These are phyloP conservation scores for Aphanoascus verrucosus DNA, from an alignment of 2,329 filamentous ascomycete genomes.

Conservation along the genomic window DNA sequence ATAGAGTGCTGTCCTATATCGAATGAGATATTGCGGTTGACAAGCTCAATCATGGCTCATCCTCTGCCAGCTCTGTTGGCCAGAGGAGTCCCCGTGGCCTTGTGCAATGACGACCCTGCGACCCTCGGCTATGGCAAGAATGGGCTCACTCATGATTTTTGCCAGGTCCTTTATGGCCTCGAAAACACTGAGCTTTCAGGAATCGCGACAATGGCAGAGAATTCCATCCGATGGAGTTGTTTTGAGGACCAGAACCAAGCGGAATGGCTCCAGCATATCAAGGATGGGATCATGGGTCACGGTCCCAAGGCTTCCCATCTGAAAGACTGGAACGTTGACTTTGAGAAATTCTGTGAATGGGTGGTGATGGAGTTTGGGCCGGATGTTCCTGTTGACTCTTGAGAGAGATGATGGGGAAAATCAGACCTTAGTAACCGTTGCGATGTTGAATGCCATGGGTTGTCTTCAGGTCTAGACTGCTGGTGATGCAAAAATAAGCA, in stretches of 20 bases:
- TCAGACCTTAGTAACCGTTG: background rate
- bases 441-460: background rate
- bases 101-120: constrained; percentile 84
- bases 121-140: constrained; percentile 73
- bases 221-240: constrained; percentile 79
- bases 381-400: constrained; percentile 4
- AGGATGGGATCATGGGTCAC: constrained; percentile 60
- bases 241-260: constrained; percentile 66
- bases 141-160: constrained; percentile 86
- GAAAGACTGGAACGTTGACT: constrained; percentile 67
- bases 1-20: constrained; percentile 85
- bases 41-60: constrained; percentile 64
- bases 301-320: constrained; percentile 61
- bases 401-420: background rate
- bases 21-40: constrained; percentile 76
- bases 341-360: constrained; percentile 88
- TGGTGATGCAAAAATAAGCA: background rate
- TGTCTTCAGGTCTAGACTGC: background rate
- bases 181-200: constrained; percentile 82
- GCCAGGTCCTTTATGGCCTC: constrained; percentile 87
- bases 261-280: constrained; percentile 63
- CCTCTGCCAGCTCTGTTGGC: constrained; percentile 49
- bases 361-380: constrained; percentile 62
- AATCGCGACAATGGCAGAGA: constrained; percentile 77
- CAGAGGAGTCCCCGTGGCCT: constrained; percentile 44